Evolutionary conservation across 495 filamentous ascomycete genomes (phyloP).

Genomic region (Trichoderma virens): DNA sequence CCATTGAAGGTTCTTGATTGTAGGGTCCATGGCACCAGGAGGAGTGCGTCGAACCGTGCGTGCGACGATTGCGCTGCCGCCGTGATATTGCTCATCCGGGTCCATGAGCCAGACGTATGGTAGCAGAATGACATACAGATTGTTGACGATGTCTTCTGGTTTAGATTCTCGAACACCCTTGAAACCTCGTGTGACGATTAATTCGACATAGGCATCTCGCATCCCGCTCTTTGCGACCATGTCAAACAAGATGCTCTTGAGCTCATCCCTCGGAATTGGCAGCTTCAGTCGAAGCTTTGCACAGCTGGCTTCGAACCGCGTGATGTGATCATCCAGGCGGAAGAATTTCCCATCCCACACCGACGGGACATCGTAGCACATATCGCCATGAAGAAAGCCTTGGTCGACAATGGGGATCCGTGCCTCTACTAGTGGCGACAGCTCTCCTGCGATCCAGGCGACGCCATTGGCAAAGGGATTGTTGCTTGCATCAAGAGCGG

Average conservation of each 20-base stretch:
- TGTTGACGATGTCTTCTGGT: conserved; percentile 23
- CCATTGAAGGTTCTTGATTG: conserved; percentile 37
- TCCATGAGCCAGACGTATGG: conserved; percentile 36
- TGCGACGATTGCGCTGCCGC: conserved; percentile 32
- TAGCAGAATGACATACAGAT: conserved; percentile 32
- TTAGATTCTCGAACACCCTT: conserved; percentile 25
- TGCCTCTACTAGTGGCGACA: conserved; percentile 25
- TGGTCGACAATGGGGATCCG: conserved; percentile 34
- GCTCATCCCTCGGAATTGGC: conserved; percentile 23
- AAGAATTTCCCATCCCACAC: conserved; percentile 28
- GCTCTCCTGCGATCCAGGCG: conserved; percentile 29
- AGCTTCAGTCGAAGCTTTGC: conserved; percentile 29
- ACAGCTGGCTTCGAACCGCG: conserved; percentile 28
- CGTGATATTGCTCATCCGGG: conserved; percentile 26
- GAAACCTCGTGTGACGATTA: conserved; percentile 35
- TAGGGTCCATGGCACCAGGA: conserved; percentile 31
- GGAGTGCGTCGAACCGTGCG: conserved; percentile 30
- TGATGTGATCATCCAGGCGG: conserved; percentile 21
- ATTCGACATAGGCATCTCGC: conserved; percentile 32
- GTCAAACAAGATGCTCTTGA: conserved; percentile 27
- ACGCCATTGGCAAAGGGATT: conserved; percentile 29
- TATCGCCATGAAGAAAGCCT: conserved; percentile 35
- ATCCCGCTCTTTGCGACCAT: conserved; percentile 33
- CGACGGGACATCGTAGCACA: conserved; percentile 36
- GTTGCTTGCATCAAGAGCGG: conserved; percentile 20